These are phyloP conservation scores for Arthrobotrys pseudoclavata DNA, from an alignment of 2,329 filamentous ascomycete genomes.

Conservation along the genomic window DNA sequence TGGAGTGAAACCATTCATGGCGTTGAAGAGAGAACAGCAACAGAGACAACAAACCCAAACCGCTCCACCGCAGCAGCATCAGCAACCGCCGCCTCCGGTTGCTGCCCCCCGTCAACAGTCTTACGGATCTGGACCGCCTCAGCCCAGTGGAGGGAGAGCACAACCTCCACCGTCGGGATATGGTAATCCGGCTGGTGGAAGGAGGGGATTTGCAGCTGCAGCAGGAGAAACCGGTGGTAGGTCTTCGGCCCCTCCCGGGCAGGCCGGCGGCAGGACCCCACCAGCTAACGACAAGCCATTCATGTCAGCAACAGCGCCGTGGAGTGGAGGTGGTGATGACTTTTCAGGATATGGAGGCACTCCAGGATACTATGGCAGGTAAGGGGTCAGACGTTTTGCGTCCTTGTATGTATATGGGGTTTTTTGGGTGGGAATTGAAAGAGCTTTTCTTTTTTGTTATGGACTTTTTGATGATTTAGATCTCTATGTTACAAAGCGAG, in stretches of 20 bases:
- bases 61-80: conserved; percentile 38
- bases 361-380: conserved; percentile 51
- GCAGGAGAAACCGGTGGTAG: conserved; percentile 35
- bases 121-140: not conserved
- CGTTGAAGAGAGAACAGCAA: conserved; percentile 51
- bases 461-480: conserved; percentile 35
- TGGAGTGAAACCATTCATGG: conserved; percentile 52
- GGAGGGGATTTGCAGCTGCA: conserved; percentile 49
- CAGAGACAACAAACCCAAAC: conserved; percentile 45
- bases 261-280: not conserved
- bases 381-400: not conserved
- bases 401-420: conserved; percentile 16
- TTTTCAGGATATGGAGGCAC: conserved; percentile 31
- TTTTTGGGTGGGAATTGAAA: not conserved
- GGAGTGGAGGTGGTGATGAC: conserved; percentile 40
- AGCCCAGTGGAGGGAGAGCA: not conserved
- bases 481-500: conserved; percentile 44
- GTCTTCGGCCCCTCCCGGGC: conserved; percentile 9
- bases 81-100: conserved; percentile 30
- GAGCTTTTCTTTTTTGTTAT: not conserved
- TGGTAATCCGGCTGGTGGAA: conserved; percentile 10
- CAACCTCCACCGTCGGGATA: conserved; percentile 20
- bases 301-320: conserved; percentile 55
- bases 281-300: conserved; percentile 38
- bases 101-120: conserved; percentile 22